Conservation (phyloP, 1,284 basidiomycete species). For the Cutaneotrichosporon cyanovorans region DNA sequence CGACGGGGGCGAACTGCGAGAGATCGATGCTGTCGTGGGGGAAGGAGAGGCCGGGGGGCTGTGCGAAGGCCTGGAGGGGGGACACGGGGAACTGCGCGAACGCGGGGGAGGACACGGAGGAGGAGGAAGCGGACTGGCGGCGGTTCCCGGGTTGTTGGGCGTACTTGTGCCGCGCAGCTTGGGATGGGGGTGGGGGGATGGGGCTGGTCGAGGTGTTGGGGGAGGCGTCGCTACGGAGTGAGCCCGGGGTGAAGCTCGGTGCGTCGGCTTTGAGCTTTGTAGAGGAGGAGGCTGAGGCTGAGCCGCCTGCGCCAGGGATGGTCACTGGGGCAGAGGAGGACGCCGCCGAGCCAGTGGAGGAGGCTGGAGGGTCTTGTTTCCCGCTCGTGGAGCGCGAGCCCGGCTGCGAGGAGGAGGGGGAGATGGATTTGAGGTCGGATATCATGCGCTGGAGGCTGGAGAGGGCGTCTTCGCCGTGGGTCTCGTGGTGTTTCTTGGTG, state of each 20-base stretch:
- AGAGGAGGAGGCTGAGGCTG: constrained; percentile 5
- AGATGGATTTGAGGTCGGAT: constrained; percentile 39
- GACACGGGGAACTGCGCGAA: too few relatives aligned
- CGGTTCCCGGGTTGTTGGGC: too few relatives aligned
- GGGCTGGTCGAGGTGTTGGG: constrained; percentile 5
- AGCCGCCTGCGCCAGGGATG: constrained; percentile 8
- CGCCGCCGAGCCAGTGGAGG: background rate
- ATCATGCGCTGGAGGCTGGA: constrained; percentile 43
- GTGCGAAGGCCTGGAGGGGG: too few relatives aligned
- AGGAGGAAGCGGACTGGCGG: too few relatives aligned
- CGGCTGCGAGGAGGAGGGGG: constrained; percentile 15
- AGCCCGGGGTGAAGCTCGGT: constrained; percentile 40
- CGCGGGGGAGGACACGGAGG: too few relatives aligned
- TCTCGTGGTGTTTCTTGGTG: constrained; percentile 28
- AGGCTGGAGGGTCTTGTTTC: constrained; percentile 6
- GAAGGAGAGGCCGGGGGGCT: too few relatives aligned
- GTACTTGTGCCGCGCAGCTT: background rate
- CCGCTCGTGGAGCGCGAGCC: constrained; percentile 21
- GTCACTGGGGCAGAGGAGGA: constrained; percentile 7
- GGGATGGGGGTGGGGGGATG: background rate
- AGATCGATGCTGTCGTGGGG: constrained; percentile 21
- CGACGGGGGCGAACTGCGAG: constrained; percentile 19
- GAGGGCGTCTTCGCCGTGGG: constrained; percentile 32
- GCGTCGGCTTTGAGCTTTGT: constrained; percentile 45
- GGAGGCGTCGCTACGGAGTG: constrained; percentile 11